Evolutionary conservation across 306 rosid genomes (phyloP).

Genomic region (Trifolium fragiferum): DNA sequence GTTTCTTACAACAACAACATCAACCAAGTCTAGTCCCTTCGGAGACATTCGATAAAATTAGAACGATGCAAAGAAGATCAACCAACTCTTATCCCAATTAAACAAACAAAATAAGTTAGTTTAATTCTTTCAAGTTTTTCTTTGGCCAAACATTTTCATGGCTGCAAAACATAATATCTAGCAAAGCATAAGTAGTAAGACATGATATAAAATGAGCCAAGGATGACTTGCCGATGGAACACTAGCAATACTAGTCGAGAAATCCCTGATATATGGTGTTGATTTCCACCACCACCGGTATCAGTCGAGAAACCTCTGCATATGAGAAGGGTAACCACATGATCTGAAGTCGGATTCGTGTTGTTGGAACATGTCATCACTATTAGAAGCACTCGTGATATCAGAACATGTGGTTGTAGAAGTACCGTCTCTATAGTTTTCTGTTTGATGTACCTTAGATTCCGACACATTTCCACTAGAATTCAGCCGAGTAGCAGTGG

Average conservation of each 20-base stretch:
- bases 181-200: conserved; percentile 34
- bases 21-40: background rate
- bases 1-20: background rate
- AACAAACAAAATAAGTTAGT: background rate
- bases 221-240: conserved; percentile 81
- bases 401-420: conserved; percentile 44
- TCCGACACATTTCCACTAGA: conserved; percentile 37
- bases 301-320: conserved; percentile 36
- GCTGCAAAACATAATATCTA: conserved; percentile 18
- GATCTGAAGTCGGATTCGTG: conserved; percentile 50
- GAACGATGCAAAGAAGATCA: background rate
- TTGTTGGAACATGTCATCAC: conserved; percentile 45
- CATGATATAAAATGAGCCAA: conserved; percentile 58
- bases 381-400: conserved; percentile 33
- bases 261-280: conserved; percentile 40
- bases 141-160: conserved; percentile 36
- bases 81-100: background rate
- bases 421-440: conserved; percentile 51
- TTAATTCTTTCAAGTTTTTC: conserved; percentile 5
- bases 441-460: conserved; percentile 37
- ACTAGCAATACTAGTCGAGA: no score
- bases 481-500: conserved; percentile 40
- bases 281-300: conserved; percentile 42
- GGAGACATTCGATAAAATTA: no score
- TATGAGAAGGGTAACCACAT: conserved; percentile 59